phyloP scores from a whole-genome alignment of 2,329 filamentous ascomycete genomes.

The Grosmannia clavigera region DNA sequence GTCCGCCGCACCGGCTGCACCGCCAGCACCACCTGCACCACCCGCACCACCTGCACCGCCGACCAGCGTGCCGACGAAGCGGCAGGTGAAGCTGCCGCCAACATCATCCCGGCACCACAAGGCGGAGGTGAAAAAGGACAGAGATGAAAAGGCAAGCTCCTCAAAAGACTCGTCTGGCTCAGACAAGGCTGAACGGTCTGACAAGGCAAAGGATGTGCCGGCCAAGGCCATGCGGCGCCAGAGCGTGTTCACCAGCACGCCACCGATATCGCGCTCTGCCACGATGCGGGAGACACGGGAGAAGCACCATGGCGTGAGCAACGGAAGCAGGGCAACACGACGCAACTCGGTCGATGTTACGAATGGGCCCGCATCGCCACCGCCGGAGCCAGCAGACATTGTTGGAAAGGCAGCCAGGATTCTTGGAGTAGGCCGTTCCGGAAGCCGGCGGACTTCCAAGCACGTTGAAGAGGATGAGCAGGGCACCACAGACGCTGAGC shows the following conservation, averaged over 20 bases:
- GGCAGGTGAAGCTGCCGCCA: conserved; percentile 42
- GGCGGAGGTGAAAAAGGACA: conserved; percentile 50
- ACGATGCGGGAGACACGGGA: conserved; percentile 48
- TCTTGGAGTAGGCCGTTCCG: conserved; percentile 43
- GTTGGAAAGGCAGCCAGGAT: conserved; percentile 68
- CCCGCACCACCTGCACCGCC: conserved; percentile 13
- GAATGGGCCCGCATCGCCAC: conserved; percentile 56
- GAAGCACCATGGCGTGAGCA: conserved; percentile 43
- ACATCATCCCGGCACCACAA: conserved; percentile 44
- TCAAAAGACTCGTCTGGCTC: conserved; percentile 31
- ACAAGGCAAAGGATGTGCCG: conserved; percentile 25
- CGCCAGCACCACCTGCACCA: conserved; percentile 16
- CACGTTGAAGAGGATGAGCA: conserved; percentile 30
- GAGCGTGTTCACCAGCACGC: conserved; percentile 56
- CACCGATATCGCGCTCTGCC: conserved; percentile 55
- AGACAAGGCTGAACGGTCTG: conserved; percentile 46
- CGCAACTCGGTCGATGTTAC: conserved; percentile 56
- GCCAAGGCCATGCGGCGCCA: conserved; percentile 42
- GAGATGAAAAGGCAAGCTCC: conserved; percentile 49
- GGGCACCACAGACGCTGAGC: conserved; percentile 30
- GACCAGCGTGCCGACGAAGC: conserved; percentile 10
- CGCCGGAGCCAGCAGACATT: conserved; percentile 47
- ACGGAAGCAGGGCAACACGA: conserved; percentile 41
- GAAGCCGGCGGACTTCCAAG: conserved; percentile 20
- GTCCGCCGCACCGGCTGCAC: conserved; percentile 20